phyloP scores from a whole-genome alignment of 805 yeast species.

The Ogataea corticis region DNA sequence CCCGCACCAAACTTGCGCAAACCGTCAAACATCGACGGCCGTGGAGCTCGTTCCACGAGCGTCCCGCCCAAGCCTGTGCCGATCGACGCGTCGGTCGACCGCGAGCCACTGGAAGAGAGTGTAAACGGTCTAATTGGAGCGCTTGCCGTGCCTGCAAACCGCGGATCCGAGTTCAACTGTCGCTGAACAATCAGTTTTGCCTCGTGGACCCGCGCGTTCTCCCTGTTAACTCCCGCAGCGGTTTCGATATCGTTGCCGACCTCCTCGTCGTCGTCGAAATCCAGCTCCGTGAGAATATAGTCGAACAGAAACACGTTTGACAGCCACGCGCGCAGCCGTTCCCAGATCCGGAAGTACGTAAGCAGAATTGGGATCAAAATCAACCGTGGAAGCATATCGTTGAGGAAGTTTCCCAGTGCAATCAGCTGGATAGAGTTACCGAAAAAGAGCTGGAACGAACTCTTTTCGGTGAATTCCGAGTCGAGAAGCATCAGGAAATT shows the following conservation, averaged over 20 bases:
- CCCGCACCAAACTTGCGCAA: neutral
- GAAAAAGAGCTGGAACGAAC: constrained; percentile 68
- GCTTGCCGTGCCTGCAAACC: constrained; percentile 2
- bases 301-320: constrained; percentile 33
- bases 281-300: constrained; percentile 34
- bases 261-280: constrained; percentile 25
- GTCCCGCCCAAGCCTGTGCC: no score
- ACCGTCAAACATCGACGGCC: neutral
- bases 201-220: constrained; percentile 26
- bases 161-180: constrained; percentile 18
- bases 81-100: neutral
- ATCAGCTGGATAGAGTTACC: constrained; percentile 77
- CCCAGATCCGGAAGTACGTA: constrained; percentile 67
- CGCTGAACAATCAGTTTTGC: constrained; percentile 31
- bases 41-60: neutral
- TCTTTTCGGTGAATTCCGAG: constrained; percentile 28
- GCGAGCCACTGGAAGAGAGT: constrained; percentile 11
- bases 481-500: constrained; percentile 71
- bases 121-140: constrained; percentile 24
- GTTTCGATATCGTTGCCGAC: constrained; percentile 16
- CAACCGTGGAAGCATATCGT: constrained; percentile 74
- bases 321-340: constrained; percentile 45
- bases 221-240: constrained; percentile 18
- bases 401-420: constrained; percentile 69
- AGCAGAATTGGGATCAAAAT: constrained; percentile 68